These are phyloP conservation scores for Fusarium coicis DNA, from an alignment of 2,329 filamentous ascomycete species.

Conservation along the genomic window DNA sequence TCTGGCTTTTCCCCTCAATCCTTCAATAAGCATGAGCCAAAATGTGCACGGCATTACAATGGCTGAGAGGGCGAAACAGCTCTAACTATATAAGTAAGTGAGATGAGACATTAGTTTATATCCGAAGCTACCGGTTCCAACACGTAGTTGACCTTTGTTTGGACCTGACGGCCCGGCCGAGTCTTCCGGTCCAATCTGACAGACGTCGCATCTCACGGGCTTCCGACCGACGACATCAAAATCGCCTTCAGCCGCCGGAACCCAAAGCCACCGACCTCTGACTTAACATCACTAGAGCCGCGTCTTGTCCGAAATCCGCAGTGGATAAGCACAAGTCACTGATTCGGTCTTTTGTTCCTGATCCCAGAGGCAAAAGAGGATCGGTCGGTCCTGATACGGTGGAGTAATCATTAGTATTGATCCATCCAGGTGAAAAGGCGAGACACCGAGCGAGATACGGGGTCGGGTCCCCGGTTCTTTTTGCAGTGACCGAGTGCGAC, in stretches of 20 bases:
- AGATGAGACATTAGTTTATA: conserved; percentile 1
- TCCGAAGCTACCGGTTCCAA: conserved; percentile 8
- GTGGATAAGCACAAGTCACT: conserved; percentile 9
- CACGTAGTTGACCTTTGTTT: not conserved
- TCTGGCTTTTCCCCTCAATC: not conserved
- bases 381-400: conserved; percentile 7
- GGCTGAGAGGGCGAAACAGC: not conserved
- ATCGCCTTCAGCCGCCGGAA: conserved; percentile 20
- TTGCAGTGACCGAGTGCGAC: not conserved
- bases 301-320: conserved; percentile 8
- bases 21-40: not conserved
- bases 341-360: conserved; percentile 1
- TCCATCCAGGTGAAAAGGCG: conserved; percentile 10
- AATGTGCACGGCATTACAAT: not conserved
- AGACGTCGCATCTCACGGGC: conserved; percentile 5
- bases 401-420: not conserved
- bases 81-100: not conserved
- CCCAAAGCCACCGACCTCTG: conserved; percentile 22
- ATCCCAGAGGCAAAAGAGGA: conserved; percentile 18
- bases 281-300: not conserved
- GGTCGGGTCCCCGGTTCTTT: conserved; percentile 1
- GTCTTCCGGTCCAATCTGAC: conserved; percentile 15
- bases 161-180: conserved; percentile 5
- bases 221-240: not conserved
- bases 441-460: conserved; percentile 25